Evolutionary conservation across 768 basidiomycete species (phyloP), one percentile per base, ranked within the genome.

Genomic region (Amanita pallidorosea): DNA sequence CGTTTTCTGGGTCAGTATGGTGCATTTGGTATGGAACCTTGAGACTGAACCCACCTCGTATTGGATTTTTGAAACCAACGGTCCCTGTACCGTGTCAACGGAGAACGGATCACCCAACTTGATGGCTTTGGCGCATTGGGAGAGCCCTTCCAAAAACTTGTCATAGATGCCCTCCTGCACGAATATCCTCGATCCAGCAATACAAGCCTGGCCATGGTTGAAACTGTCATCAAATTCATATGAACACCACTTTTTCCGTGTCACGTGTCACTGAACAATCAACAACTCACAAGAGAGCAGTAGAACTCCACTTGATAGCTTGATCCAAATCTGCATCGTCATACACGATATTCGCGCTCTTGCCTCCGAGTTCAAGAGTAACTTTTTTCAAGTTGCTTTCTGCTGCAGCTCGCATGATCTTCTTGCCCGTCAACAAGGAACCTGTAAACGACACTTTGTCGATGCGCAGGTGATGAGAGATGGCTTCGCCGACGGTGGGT

Each of bases 391-490:
- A 63, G 61, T 95, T 96, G 29, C 78, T 80, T 63, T 81, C 79
- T 0, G 88, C 78, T 2, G 91, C 77, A 2, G 87, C 84, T 58
- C 88, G 79, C 73, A 91, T 72, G 61, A 95, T 74, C 58, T 80
- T 82, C 9, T 88, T 77, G 7, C 93, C 92, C 23, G 83, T 79
- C 36, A 83, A 68, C 2, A 88, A 89, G 53, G 83, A 86, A 2
- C 90, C 91, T 0, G 92, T 95, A 70, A 95, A 94, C 0, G 90
- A 83, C 22, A 92, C 73, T 37, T 81, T 91, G 44, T 81, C 77
- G 56, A 92, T 83, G 18, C 69, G 71, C 63, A 71, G 72, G 66
- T 91, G 87, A n/a, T 72, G 67, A 2, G 76, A 67, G 54, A 94
- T 81, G 15, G 87, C 87, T 7, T 75, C 66, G 0, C 88, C 88